Conservation (phyloP, 1,284 basidiomycete species). For the Leucoagaricus sp. region DNA sequence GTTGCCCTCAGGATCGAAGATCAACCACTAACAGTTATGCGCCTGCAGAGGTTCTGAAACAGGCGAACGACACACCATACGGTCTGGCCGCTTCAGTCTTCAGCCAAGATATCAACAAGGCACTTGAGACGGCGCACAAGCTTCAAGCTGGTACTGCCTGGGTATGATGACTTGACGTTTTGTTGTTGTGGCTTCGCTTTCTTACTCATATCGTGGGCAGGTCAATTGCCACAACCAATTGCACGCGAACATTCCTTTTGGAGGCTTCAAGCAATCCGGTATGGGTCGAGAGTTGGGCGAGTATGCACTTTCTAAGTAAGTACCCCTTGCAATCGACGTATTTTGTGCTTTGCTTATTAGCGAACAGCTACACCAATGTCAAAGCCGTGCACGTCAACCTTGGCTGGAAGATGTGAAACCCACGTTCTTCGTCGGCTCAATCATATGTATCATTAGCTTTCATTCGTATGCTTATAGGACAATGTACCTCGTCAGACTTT, state of each 20-base stretch:
- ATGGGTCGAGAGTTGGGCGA: conserved; percentile 85
- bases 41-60: conserved; percentile 59
- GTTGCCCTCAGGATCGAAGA: background rate
- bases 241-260: conserved; percentile 73
- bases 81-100: conserved; percentile 87
- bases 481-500: too few relatives aligned
- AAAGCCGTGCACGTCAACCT: conserved; percentile 88
- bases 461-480: too few relatives aligned
- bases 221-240: conserved; percentile 74
- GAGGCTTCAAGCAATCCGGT: conserved; percentile 84
- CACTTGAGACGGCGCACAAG: conserved; percentile 69
- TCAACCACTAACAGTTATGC: background rate
- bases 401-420: conserved; percentile 27
- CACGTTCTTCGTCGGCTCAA: background rate
- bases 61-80: conserved; percentile 83
- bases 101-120: conserved; percentile 74
- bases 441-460: background rate
- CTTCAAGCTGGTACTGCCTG: conserved; percentile 84
- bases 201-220: too few relatives aligned
- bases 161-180: conserved; percentile 32
- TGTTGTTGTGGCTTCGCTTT: background rate
- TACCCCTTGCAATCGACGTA: conserved; percentile 10
- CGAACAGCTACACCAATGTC: conserved; percentile 75
- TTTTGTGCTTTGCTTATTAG: background rate
- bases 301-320: conserved; percentile 69